A percentile compares a stretch with the other conserved stretches of the same genome.
phyloP scores from a whole-genome alignment of 768 basidiomycete genomes.

The Suillus weaverae region DNA sequence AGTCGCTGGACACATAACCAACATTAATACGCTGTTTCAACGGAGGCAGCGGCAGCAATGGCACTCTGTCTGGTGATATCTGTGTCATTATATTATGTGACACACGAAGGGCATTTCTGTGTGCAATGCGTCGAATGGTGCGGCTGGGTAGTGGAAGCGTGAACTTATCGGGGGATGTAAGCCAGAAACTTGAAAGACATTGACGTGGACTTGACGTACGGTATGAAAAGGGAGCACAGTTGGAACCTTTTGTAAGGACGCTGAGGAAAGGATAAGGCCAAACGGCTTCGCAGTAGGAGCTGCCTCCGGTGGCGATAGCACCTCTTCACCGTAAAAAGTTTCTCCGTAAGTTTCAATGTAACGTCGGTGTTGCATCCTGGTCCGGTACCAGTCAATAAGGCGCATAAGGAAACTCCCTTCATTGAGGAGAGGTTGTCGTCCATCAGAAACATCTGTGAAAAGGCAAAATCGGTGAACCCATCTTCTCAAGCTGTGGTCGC shows the following conservation, averaged over 20 bases:
- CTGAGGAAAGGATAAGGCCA: slow-evolving; percentile 19
- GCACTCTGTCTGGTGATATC: slow-evolving; percentile 40
- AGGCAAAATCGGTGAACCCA: slow-evolving; percentile 35
- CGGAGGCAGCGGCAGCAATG: slow-evolving; percentile 43
- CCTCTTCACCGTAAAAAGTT: slow-evolving; percentile 19
- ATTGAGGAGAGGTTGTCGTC: slow-evolving; percentile 25
- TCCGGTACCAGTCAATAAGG: slow-evolving; percentile 43
- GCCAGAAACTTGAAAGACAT: background rate
- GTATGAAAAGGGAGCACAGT: slow-evolving; percentile 52
- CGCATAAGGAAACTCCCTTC: slow-evolving; percentile 47
- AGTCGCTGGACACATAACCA: slow-evolving; percentile 50
- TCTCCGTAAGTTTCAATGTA: slow-evolving; percentile 41
- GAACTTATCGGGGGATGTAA: slow-evolving; percentile 35
- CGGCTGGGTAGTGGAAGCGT: slow-evolving; percentile 44
- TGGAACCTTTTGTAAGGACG: slow-evolving; percentile 36
- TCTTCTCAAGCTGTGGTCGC: slow-evolving; percentile 20
- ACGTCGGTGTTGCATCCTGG: slow-evolving; percentile 42
- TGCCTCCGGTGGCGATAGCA: slow-evolving; percentile 10
- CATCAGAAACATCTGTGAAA: slow-evolving; percentile 27
- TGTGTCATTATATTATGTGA: slow-evolving; percentile 43
- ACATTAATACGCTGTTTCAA: slow-evolving; percentile 40
- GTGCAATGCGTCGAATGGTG: slow-evolving; percentile 45
- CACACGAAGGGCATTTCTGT: slow-evolving; percentile 47
- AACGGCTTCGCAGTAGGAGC: slow-evolving; percentile 17
- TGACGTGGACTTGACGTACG: slow-evolving; percentile 25